Conservation (phyloP, 192 early-diverging fungal species). For the Powellomyces hirtus region DNA sequence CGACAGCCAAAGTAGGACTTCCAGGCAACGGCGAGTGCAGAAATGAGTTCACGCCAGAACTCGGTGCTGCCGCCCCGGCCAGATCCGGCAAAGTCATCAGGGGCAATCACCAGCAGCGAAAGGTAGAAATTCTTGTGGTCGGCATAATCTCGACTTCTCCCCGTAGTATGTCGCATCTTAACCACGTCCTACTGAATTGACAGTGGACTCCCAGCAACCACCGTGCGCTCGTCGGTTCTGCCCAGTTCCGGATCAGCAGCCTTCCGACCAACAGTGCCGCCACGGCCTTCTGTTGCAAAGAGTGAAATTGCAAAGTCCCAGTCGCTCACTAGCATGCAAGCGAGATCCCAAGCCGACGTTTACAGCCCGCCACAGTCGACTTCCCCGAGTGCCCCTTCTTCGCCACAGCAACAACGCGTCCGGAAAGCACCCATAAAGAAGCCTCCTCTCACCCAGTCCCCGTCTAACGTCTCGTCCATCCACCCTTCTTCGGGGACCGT, state of each 20-base stretch:
- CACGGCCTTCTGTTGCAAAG: slow-evolving; percentile 24
- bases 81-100: background rate
- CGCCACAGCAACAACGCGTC: slow-evolving; percentile 15
- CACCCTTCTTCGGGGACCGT: no score
- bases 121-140: background rate
- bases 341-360: slow-evolving; percentile 4
- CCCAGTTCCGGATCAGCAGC: background rate
- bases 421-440: slow-evolving; percentile 20
- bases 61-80: background rate
- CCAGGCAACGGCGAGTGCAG: no score
- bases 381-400: slow-evolving; percentile 22
- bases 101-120: background rate
- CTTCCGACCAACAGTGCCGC: slow-evolving; percentile 21
- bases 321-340: slow-evolving; percentile 12
- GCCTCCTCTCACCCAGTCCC: background rate
- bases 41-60: background rate
- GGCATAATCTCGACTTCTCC: background rate
- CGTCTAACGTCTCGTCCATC: background rate
- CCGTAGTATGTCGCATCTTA: background rate
- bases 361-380: slow-evolving; percentile 5
- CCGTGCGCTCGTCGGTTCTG: slow-evolving; percentile 1
- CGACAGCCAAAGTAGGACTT: no score
- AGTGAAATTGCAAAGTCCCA: slow-evolving; percentile 20
- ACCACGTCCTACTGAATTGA: background rate
- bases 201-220: background rate